Percentiles rank a stretch among this genome's conserved stretches.
Conservation (phyloP, 164 flowering plant species). For the Sextonia rubra region DNA sequence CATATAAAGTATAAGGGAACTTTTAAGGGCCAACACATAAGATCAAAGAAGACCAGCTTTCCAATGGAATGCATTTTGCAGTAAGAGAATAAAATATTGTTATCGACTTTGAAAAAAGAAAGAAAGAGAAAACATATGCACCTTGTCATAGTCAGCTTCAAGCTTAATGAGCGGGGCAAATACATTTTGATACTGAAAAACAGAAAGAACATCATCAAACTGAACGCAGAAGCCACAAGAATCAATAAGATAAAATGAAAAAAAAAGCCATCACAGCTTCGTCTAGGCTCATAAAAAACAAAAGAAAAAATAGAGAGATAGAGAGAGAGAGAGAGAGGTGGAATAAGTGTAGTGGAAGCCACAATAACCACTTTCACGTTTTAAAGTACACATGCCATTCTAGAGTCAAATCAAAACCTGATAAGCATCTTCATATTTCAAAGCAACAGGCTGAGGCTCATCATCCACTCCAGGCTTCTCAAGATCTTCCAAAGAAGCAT, state of each 20-base stretch:
- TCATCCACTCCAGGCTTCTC: constrained; percentile 99
- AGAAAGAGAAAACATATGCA: constrained; percentile 20
- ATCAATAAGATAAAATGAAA: neutral
- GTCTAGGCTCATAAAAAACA: neutral
- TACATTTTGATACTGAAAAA: constrained; percentile 96
- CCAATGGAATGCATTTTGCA: neutral
- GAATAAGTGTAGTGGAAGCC: neutral
- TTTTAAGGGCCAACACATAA: neutral
- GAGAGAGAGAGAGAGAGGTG: too few species aligned
- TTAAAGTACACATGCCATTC: neutral
- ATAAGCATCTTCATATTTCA: constrained; percentile 98
- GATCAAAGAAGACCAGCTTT: neutral
- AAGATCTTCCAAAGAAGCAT: constrained; percentile 95
- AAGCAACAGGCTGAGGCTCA: constrained; percentile 93
- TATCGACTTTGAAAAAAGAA: neutral
- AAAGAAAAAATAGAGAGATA: neutral
- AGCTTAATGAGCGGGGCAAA: constrained; percentile 99
- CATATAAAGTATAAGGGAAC: neutral
- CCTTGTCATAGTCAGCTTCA: constrained; percentile 99
- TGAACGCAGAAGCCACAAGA: neutral
- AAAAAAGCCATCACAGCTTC: neutral
- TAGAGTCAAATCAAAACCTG: constrained; percentile 48
- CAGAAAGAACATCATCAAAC: constrained; percentile 2
- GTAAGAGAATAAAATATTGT: neutral
- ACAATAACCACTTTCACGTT: neutral